Percentiles rank a stretch among this genome's conserved stretches.
Evolutionary conservation across 305 asterid genomes (phyloP).

Genomic region (Rubia balearica): DNA sequence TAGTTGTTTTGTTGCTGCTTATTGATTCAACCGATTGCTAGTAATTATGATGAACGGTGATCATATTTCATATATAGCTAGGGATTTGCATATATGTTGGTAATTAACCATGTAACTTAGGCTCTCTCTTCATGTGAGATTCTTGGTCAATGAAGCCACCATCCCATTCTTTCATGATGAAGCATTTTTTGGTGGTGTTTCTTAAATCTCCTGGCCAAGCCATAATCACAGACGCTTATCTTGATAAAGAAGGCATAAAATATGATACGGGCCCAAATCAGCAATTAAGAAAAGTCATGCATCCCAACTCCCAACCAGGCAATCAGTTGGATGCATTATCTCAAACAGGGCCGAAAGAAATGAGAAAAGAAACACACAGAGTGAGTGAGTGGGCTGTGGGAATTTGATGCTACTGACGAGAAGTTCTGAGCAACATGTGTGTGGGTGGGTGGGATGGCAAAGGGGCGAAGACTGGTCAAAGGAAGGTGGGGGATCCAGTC

Average conservation of each 20-base stretch:
- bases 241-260: not conserved
- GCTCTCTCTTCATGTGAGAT: not conserved
- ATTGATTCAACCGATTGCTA: not conserved
- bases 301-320: not conserved
- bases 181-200: no score
- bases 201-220: no score
- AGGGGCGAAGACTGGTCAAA: slow-evolving; percentile 31
- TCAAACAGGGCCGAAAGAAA: not conserved
- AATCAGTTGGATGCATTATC: not conserved
- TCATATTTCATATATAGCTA: not conserved
- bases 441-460: slow-evolving; percentile 23
- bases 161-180: not conserved
- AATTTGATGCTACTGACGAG: slow-evolving; percentile 13
- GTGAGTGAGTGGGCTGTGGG: slow-evolving; percentile 5
- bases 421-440: slow-evolving; percentile 26
- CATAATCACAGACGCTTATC: no score
- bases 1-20: not conserved
- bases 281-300: not conserved
- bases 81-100: slow-evolving; percentile 26
- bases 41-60: not conserved
- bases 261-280: no score
- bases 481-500: slow-evolving; percentile 28
- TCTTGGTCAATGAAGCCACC: slow-evolving; percentile 14
- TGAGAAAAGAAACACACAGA: not conserved
- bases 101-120: slow-evolving; percentile 5